Conservation (phyloP, 768 basidiomycete species). For the Leccinum subtestaceum region DNA sequence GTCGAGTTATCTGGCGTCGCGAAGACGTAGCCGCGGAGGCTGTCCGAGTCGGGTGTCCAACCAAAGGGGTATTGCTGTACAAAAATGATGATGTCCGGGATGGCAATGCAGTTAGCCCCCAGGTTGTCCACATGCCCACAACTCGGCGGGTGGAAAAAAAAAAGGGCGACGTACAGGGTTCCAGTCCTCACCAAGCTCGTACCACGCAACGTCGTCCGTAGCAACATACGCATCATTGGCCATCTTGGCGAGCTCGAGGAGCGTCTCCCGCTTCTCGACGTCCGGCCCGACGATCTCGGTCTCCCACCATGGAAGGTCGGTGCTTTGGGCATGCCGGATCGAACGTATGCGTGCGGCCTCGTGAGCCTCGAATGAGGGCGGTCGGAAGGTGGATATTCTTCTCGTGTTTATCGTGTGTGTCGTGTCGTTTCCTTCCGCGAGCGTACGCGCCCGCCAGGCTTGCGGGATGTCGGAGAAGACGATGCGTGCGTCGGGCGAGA, state of each 20-base stretch:
- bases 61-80: constrained; percentile 68
- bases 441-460: constrained; percentile 4
- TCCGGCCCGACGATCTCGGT: constrained; percentile 74
- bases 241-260: constrained; percentile 91
- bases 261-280: constrained; percentile 67
- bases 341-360: constrained; percentile 45
- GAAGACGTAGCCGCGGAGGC: constrained; percentile 90
- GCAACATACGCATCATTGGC: constrained; percentile 85
- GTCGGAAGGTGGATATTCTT: constrained; percentile 39
- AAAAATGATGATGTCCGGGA: background rate
- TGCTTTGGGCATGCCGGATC: constrained; percentile 44
- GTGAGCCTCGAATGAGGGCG: constrained; percentile 46
- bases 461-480: constrained; percentile 51
- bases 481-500: constrained; percentile 46
- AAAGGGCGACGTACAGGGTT: constrained; percentile 39
- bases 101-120: background rate
- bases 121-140: background rate
- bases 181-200: constrained; percentile 67
- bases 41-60: constrained; percentile 87
- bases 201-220: constrained; percentile 69
- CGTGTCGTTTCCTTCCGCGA: constrained; percentile 16
- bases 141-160: no score
- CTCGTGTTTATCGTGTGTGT: constrained; percentile 41
- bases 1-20: constrained; percentile 80
- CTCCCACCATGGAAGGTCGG: constrained; percentile 65